Percentiles rank a stretch among this genome's conserved stretches.
These are phyloP conservation scores for Monilinia aucupariae DNA, from an alignment of 2,329 filamentous ascomycete genomes.

Conservation along the genomic window DNA sequence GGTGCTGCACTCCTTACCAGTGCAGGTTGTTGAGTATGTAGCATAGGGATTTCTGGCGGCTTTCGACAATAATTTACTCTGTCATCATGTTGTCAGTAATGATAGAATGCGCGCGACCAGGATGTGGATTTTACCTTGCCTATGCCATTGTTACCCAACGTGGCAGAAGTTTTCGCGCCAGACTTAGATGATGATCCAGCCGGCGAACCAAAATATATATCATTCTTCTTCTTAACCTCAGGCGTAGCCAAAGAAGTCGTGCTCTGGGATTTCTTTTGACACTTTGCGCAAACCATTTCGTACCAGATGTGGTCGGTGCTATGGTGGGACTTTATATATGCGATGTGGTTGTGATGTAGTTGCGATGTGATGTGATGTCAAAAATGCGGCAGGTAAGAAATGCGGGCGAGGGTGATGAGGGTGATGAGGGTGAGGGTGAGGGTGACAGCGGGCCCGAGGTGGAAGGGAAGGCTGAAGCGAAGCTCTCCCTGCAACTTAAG, in stretches of 20 bases:
- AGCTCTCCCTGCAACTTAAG: not conserved
- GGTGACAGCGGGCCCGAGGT: conserved; percentile 6
- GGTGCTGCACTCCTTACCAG: conserved; percentile 56
- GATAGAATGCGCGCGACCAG: not conserved
- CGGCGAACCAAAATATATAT: conserved; percentile 60
- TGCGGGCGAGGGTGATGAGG: not conserved
- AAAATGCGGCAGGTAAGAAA: no score
- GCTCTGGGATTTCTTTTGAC: conserved; percentile 56
- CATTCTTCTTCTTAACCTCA: conserved; percentile 63
- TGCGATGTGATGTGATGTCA: conserved; percentile 11
- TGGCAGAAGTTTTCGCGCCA: conserved; percentile 45
- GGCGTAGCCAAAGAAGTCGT: conserved; percentile 57
- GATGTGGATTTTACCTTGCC: conserved; percentile 45
- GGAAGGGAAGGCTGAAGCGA: conserved; percentile 4
- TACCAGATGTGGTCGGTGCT: conserved; percentile 6
- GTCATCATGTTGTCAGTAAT: conserved; percentile 4
- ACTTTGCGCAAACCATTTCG: conserved; percentile 60
- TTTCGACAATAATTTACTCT: conserved; percentile 61
- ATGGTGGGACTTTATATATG: conserved; percentile 17
- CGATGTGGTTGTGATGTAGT: no score
- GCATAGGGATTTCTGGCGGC: conserved; percentile 62
- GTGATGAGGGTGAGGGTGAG: not conserved
- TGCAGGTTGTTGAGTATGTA: conserved; percentile 49
- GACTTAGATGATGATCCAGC: conserved; percentile 39
- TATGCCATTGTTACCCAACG: conserved; percentile 52